Percentiles rank a stretch among this genome's conserved stretches.
Evolutionary conservation across 2,329 filamentous ascomycete genomes (phyloP).

Genomic region (Diaporthe sp.): DNA sequence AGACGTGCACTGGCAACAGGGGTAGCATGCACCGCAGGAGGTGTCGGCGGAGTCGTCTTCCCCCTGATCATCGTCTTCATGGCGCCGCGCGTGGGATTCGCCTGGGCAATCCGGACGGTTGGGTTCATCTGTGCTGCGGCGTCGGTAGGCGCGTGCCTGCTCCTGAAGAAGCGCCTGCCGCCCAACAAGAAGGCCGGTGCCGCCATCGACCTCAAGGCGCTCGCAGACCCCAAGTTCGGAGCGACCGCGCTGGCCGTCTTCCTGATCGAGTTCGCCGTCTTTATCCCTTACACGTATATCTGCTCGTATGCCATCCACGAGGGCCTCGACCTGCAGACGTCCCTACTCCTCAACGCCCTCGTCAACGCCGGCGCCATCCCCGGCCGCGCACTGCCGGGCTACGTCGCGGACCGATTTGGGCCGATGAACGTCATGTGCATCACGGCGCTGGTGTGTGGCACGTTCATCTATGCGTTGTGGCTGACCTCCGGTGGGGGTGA

Average conservation of each 20-base stretch:
- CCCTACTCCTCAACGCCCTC: slow-evolving; percentile 68
- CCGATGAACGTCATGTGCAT: slow-evolving; percentile 87
- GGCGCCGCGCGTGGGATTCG: slow-evolving; percentile 64
- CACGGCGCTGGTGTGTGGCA: slow-evolving; percentile 71
- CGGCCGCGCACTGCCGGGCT: slow-evolving; percentile 84
- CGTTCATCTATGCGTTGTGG: slow-evolving; percentile 82
- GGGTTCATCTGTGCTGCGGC: slow-evolving; percentile 63
- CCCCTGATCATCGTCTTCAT: slow-evolving; percentile 67
- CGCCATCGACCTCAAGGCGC: slow-evolving; percentile 76
- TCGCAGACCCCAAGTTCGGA: slow-evolving; percentile 72
- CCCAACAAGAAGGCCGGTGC: slow-evolving; percentile 70
- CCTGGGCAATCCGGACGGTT: slow-evolving; percentile 65
- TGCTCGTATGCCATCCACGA: slow-evolving; percentile 79
- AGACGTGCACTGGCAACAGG: slow-evolving; percentile 86
- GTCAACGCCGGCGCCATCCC: slow-evolving; percentile 86
- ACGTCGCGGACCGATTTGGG: slow-evolving; percentile 84
- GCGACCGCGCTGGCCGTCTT: slow-evolving; percentile 78
- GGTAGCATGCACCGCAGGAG: slow-evolving; percentile 82
- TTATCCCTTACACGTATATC: slow-evolving; percentile 86
- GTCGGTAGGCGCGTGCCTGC: slow-evolving; percentile 60
- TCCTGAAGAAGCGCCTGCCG: slow-evolving; percentile 72
- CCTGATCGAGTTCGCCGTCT: slow-evolving; percentile 80
- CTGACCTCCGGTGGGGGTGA: slow-evolving; percentile 72
- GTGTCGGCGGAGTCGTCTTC: slow-evolving; percentile 77
- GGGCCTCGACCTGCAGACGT: slow-evolving; percentile 81